Conservation (phyloP, 129 eudicot genomes). For the Silybum marianum region DNA sequence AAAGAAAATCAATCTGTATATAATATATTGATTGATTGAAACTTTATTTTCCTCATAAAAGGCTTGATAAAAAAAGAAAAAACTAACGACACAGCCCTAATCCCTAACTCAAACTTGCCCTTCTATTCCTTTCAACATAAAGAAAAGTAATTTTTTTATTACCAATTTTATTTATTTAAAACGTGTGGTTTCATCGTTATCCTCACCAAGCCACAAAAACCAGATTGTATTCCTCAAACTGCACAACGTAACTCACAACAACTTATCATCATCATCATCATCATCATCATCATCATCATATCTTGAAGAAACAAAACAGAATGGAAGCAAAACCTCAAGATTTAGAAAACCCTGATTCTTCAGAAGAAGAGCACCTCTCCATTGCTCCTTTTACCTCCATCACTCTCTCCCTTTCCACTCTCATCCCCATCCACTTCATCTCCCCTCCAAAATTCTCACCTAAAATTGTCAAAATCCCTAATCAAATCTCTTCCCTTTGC, state of each 20-base stretch:
- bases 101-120: too few relatives aligned
- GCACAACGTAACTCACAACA: background rate
- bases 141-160: too few relatives aligned
- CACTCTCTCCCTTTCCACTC: constrained; percentile 65
- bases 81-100: too few relatives aligned
- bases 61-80: too few relatives aligned
- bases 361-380: constrained; percentile 27
- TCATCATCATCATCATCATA: background rate
- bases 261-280: constrained; percentile 34
- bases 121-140: too few relatives aligned
- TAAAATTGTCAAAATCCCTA: constrained; percentile 50
- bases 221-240: background rate
- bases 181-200: constrained; percentile 19
- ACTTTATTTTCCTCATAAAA: too few relatives aligned
- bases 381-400: constrained; percentile 56
- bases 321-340: constrained; percentile 47
- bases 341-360: constrained; percentile 35
- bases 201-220: constrained; percentile 25
- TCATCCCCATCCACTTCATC: constrained; percentile 60
- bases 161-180: background rate
- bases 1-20: too few relatives aligned
- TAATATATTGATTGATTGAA: too few relatives aligned
- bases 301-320: too few relatives aligned
- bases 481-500: constrained; percentile 49
- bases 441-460: constrained; percentile 40